Conservation (phyloP, 257 asterid species). For the Forsythia suspensa region DNA sequence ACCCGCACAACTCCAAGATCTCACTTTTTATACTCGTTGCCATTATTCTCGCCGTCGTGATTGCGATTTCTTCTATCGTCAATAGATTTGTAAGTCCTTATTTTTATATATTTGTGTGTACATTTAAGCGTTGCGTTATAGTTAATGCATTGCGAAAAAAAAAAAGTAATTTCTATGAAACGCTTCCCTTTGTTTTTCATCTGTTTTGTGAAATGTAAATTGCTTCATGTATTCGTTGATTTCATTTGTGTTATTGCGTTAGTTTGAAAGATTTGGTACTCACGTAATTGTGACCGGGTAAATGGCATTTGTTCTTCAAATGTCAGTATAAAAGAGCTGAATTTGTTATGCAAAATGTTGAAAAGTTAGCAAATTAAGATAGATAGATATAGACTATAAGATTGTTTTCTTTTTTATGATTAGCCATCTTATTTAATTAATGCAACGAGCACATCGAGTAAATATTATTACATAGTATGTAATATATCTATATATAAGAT, state of each 20-base stretch:
- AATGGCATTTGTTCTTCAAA: neutral
- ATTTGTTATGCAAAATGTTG: neutral
- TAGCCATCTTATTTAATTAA: neutral
- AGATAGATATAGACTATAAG: neutral
- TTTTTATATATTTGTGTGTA: neutral
- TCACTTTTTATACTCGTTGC: constrained; percentile 45
- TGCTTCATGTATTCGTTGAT: neutral
- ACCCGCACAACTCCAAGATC: constrained; percentile 61
- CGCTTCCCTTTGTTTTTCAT: neutral
- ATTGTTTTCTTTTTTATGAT: neutral
- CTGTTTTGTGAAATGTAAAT: neutral
- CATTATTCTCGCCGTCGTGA: constrained; percentile 44
- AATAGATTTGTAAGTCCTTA: constrained; percentile 62
- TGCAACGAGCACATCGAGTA: neutral
- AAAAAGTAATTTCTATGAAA: neutral
- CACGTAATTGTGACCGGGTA: neutral
- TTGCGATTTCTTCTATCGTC: constrained; percentile 55
- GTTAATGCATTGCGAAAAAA: neutral
- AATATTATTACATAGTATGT: neutral
- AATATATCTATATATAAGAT: neutral
- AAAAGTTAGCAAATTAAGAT: neutral
- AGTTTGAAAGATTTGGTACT: neutral
- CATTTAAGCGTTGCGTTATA: neutral
- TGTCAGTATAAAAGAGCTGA: neutral
- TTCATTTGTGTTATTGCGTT: neutral